Percentiles rank a stretch among this genome's conserved stretches.
Conservation (phyloP, 2,329 filamentous ascomycete genomes). For the Diaporthe vaccinii region DNA sequence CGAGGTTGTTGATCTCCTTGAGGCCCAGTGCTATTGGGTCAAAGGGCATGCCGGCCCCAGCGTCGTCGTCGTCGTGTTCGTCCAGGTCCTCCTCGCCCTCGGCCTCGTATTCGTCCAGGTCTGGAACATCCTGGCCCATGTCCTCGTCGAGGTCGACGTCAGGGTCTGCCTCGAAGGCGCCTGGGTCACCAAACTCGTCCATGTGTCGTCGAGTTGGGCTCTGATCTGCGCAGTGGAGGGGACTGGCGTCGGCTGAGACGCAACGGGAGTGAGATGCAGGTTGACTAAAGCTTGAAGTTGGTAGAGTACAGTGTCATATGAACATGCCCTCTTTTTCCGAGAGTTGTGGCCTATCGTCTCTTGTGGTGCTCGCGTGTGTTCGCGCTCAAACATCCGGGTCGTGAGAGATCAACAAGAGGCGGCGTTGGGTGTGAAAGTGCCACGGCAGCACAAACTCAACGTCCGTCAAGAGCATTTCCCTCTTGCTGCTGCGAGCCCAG, state of each 20-base stretch:
- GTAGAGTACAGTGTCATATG: background rate
- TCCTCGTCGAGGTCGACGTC: slow-evolving; percentile 28
- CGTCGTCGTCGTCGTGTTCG: slow-evolving; percentile 35
- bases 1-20: slow-evolving; percentile 88
- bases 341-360: background rate
- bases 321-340: background rate
- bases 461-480: background rate
- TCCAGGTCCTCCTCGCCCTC: slow-evolving; percentile 33
- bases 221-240: background rate
- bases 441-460: background rate
- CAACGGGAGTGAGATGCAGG: background rate
- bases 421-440: background rate
- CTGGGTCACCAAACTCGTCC: background rate
- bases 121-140: slow-evolving; percentile 30
- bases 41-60: slow-evolving; percentile 50
- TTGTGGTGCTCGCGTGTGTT: background rate
- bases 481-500: background rate
- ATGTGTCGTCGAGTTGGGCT: background rate
- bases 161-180: slow-evolving; percentile 14
- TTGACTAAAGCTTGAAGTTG: background rate
- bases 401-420: background rate
- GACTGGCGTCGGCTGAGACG: background rate
- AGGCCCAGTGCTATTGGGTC: slow-evolving; percentile 70
- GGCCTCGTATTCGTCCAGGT: slow-evolving; percentile 31
- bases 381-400: too few species aligned